Conservation (phyloP, 2,329 filamentous ascomycete genomes). For the Diaporthe aspalathi region DNA sequence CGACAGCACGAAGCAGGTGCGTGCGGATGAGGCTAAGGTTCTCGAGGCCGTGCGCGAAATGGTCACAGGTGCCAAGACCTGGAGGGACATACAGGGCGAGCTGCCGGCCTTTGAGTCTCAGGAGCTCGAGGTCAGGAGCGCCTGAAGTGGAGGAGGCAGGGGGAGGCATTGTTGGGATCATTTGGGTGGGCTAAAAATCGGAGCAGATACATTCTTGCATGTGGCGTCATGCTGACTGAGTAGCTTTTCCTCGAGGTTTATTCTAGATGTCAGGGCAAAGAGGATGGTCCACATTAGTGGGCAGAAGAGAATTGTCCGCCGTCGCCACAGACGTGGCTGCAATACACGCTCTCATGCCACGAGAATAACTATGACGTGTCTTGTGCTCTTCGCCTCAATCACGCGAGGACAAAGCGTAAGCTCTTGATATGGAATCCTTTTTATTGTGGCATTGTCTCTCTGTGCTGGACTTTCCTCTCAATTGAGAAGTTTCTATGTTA, state of each 20-base stretch:
- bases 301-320: too few relatives aligned
- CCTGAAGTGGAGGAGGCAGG: background rate
- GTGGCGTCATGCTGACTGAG: background rate
- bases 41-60: constrained; percentile 74
- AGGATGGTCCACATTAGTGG: background rate
- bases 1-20: constrained; percentile 91
- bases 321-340: background rate
- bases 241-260: background rate
- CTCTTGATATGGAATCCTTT: too few relatives aligned
- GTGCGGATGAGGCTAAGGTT: constrained; percentile 83
- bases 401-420: background rate
- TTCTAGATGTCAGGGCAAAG: background rate
- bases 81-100: constrained; percentile 78
- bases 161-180: background rate
- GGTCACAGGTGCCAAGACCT: constrained; percentile 64
- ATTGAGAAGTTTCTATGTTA: background rate
- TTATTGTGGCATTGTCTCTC: too few relatives aligned
- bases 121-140: constrained; percentile 60
- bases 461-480: background rate
- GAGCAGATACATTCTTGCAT: background rate
- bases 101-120: constrained; percentile 89
- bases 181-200: background rate
- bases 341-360: background rate
- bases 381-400: background rate
- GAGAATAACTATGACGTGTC: background rate